Conservation (phyloP, 495 filamentous ascomycete genomes). For the Penicillium cataractarum region DNA sequence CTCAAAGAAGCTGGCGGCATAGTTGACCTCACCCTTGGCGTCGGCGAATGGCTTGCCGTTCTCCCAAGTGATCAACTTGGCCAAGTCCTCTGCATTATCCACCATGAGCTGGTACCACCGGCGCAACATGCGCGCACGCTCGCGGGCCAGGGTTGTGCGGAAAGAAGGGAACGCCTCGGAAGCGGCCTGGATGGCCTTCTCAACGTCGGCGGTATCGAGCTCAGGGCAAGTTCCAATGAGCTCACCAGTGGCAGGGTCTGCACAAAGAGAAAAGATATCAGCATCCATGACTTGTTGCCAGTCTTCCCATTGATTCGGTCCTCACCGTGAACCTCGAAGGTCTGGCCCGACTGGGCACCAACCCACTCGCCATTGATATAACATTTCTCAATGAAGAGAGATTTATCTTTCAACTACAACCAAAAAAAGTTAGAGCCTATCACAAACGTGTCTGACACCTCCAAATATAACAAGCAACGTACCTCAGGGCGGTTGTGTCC, state of each 20-base stretch:
- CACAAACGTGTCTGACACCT: neutral
- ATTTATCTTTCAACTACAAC: slow-evolving; percentile 74
- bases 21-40: slow-evolving; percentile 71
- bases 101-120: slow-evolving; percentile 91
- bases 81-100: slow-evolving; percentile 85
- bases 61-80: slow-evolving; percentile 85
- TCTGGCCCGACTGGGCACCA: slow-evolving; percentile 71
- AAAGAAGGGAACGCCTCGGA: slow-evolving; percentile 75
- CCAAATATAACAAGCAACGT: slow-evolving; percentile 8
- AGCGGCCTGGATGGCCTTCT: slow-evolving; percentile 77
- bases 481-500: slow-evolving; percentile 48
- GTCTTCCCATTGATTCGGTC: neutral
- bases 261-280: slow-evolving; percentile 12
- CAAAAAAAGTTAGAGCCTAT: neutral
- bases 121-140: slow-evolving; percentile 79
- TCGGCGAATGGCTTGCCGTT: slow-evolving; percentile 76
- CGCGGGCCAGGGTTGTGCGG: slow-evolving; percentile 72
- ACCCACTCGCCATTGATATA: slow-evolving; percentile 91
- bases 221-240: slow-evolving; percentile 84
- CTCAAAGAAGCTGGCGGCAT: slow-evolving; percentile 75
- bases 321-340: slow-evolving; percentile 76
- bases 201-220: slow-evolving; percentile 72
- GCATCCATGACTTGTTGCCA: neutral
- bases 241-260: slow-evolving; percentile 80
- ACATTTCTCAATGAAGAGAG: slow-evolving; percentile 77